Base-by-base conservation (phyloP, 345 rosid species). In the Trapa bicornis region DNA sequence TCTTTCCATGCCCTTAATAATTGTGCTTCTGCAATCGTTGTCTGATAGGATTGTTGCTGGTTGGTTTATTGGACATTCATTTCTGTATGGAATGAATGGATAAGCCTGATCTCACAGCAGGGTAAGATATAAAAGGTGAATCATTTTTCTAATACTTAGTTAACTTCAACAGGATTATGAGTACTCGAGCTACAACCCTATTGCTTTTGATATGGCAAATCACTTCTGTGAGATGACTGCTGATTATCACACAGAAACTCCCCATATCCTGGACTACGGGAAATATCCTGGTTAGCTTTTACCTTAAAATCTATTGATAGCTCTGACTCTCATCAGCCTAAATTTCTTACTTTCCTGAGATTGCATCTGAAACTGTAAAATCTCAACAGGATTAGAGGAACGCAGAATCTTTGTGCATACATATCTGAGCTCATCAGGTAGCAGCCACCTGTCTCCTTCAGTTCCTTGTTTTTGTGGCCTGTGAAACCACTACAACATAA, bases 201-300 rank as follows among this genome's bases (percentile, higher is more conserved):
- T 86, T 66, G 88, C 99, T 65, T 94, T 77, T 76, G 97, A 94
- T 67, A 81, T 94, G 54, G 99, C 97, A 72, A 94, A 94, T 73
- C 99, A 94, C 79, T 94, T 88, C 72, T 88, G 97, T 42, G 97
- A 94, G 80, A 94, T 94, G 99, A 86, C 89, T 69, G 96, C 94
- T 0, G 83, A 94, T 73, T 94, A 90, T 79, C 99, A 90, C 76
- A 80, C 91, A 2, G 99, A 89, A 56, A 81, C 80, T 33, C 97
- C 99, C 69, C 96, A 94, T 76, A 71, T 87, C 69, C 67, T 91
- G 86, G 92, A 94, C 74, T 89, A 82, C 48, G 76, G 61, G 71
- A 91, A 84, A 80, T 94, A 89, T 72, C 99, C 99, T 60, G 89
- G 99, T 94, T 71, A 67, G 78, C 63, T 64, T 48, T 65, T 37